A percentile compares a stretch with the other conserved stretches of the same genome.
Conservation (phyloP, 2,329 filamentous ascomycete genomes). For the Sarocladiaceae sp. region DNA sequence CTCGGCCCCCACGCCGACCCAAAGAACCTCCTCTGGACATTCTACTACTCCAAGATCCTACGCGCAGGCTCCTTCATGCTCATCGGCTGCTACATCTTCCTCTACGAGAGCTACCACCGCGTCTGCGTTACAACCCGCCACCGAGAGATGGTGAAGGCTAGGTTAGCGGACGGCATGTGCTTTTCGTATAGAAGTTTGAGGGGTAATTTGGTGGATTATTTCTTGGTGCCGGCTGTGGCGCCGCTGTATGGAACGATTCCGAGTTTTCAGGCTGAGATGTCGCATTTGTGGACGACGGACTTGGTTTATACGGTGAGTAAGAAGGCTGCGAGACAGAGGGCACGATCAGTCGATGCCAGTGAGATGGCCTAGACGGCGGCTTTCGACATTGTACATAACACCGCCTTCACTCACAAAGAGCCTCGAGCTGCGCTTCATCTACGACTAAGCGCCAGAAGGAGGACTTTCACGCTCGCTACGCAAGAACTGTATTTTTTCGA, state of each 20-base stretch:
- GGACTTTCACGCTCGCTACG: too few relatives aligned
- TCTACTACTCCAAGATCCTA: slow-evolving; percentile 55
- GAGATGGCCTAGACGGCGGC: slow-evolving; percentile 47
- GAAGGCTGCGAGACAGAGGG: slow-evolving; percentile 55
- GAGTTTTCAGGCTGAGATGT: slow-evolving; percentile 62
- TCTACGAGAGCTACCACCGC: slow-evolving; percentile 66
- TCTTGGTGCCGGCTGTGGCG: slow-evolving; percentile 63
- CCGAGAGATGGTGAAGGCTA: slow-evolving; percentile 62
- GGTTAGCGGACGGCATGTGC: slow-evolving; percentile 59
- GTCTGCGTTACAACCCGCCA: slow-evolving; percentile 57
- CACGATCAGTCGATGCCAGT: slow-evolving; percentile 34
- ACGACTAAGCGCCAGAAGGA: too few relatives aligned
- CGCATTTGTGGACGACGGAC: slow-evolving; percentile 66
- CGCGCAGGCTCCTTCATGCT: slow-evolving; percentile 59
- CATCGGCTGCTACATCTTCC: slow-evolving; percentile 57
- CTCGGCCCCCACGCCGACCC: slow-evolving; percentile 47
- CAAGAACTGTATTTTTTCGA: neutral
- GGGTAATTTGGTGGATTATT: slow-evolving; percentile 57
- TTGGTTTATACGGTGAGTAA: slow-evolving; percentile 69
- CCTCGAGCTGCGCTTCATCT: too few relatives aligned
- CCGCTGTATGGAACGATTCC: slow-evolving; percentile 66
- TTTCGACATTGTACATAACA: too few relatives aligned
- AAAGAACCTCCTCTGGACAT: slow-evolving; percentile 53
- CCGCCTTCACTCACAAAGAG: too few relatives aligned
- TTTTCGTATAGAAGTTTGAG: slow-evolving; percentile 56